Conservation (phyloP, 2,329 filamentous ascomycete species). For the Colletotrichum sublineola region DNA sequence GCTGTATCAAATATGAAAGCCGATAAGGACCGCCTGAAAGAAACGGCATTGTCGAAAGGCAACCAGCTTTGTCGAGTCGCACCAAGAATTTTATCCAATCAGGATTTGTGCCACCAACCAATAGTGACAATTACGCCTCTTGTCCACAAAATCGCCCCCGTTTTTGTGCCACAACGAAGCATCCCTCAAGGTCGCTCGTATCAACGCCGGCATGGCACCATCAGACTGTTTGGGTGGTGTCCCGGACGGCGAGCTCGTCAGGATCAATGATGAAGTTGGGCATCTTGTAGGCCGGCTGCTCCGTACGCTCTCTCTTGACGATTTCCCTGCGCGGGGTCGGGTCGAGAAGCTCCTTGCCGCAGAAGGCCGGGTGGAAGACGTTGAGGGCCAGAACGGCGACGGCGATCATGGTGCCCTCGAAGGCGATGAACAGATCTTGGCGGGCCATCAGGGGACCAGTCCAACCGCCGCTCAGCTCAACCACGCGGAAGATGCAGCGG, state of each 20-base stretch:
- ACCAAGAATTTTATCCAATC: background rate
- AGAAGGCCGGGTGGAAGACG: slow-evolving; percentile 58
- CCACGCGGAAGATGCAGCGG: slow-evolving; percentile 74
- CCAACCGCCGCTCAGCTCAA: slow-evolving; percentile 76
- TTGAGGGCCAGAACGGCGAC: slow-evolving; percentile 61
- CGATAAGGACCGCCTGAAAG: background rate
- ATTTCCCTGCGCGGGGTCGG: slow-evolving; percentile 16
- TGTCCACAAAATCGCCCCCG: background rate
- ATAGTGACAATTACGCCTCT: too few species aligned
- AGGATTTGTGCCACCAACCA: background rate
- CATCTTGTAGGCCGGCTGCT: slow-evolving; percentile 26
- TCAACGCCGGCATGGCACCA: background rate
- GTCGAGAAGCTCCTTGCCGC: slow-evolving; percentile 49
- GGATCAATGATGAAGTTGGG: slow-evolving; percentile 27
- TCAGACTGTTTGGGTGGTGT: background rate
- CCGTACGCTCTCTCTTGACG: background rate
- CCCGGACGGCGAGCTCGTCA: background rate
- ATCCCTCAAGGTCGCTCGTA: background rate
- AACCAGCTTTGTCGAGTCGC: too few species aligned
- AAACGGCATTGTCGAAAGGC: background rate
- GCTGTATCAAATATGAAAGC: background rate
- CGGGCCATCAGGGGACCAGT: slow-evolving; percentile 67
- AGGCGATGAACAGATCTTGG: slow-evolving; percentile 68
- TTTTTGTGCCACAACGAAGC: background rate
- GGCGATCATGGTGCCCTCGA: slow-evolving; percentile 68